Base-by-base conservation (phyloP, 1,284 basidiomycete species). In the Heterobasidion irregulare region DNA sequence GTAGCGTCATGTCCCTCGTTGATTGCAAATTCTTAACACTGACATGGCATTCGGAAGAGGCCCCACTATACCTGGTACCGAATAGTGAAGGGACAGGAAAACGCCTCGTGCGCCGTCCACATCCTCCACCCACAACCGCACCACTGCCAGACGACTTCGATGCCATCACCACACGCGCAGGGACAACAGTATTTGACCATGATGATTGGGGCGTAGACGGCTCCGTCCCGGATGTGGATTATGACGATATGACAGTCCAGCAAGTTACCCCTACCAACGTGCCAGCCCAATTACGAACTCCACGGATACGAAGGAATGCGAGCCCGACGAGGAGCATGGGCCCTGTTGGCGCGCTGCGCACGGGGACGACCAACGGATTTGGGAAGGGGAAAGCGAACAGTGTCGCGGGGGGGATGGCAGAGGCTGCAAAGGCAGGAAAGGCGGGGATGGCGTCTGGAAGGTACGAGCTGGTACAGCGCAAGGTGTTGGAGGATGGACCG, bases 81-180 rank as follows among this genome's bases (percentile, higher is more conserved):
- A 65, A 68, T 50, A 64, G 62, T 9, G 64, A 62, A 2, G 62
- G 62, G 45, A 57, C 55, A 2, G 61, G 46, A 12, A 63, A 63
- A 47, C 59, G 57, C 9, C 56, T 63, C 47, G 41, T 66, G 62
- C 63, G 70, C 60, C 61, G 67, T 52, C 61, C 67, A 13, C 65
- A 68, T 47, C 64, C 68, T 7, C 66, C 72, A 8, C 67, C 66
- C 4, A 72, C 70, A 18, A 72, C 68, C 49, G 64, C 68, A 48
- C 69, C 71, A 15, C 66, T 74, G 43, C 70, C 70, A 51, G 72
- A 74, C 56, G 70, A 69, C 58, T 75, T 75, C 58, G 73, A 75
- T 62, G 71, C 71, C 34, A 60, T 68, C 53, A 75, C 72, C 43
- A 68, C 60, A 12, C 60, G 57, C 59, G 72, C 72, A 61, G 67